phyloP scores from a whole-genome alignment of 2,329 filamentous ascomycete genomes.

The Aschersonia sp. region DNA sequence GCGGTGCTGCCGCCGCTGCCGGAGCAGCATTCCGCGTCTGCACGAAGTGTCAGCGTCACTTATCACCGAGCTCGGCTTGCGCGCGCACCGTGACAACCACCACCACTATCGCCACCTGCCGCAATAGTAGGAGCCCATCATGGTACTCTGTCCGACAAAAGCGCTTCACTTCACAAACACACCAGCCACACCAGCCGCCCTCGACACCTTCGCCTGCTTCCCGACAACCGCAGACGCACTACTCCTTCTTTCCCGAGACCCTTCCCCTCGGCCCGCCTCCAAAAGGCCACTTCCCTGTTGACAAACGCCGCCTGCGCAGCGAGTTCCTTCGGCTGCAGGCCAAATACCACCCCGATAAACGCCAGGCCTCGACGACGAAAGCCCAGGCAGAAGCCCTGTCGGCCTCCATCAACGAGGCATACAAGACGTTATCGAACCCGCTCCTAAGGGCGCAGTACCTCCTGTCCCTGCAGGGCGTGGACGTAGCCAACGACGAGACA shows the following conservation, averaged over 20 bases:
- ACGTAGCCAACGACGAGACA: slow-evolving; percentile 67
- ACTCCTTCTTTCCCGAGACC: slow-evolving; percentile 75
- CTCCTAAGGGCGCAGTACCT: slow-evolving; percentile 80
- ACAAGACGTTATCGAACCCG: slow-evolving; percentile 68
- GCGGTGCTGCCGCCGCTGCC: too few species aligned
- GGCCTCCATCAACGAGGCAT: slow-evolving; percentile 79
- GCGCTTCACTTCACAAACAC: too few species aligned
- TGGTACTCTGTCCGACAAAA: too few species aligned
- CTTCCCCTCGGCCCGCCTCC: slow-evolving; percentile 70
- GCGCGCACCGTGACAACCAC: too few species aligned
- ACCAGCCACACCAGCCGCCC: too few species aligned
- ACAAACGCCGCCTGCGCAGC: slow-evolving; percentile 53
- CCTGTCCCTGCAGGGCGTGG: slow-evolving; percentile 56
- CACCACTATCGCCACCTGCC: too few species aligned
- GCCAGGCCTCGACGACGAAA: slow-evolving; percentile 34
- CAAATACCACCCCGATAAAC: slow-evolving; percentile 58
- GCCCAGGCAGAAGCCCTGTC: slow-evolving; percentile 60
- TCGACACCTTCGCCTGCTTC: too few species aligned
- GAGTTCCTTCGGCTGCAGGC: slow-evolving; percentile 83
- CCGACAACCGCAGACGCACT: slow-evolving; percentile 40
- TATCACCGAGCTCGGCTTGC: too few species aligned
- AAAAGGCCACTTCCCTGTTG: slow-evolving; percentile 56
- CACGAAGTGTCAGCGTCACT: too few species aligned
- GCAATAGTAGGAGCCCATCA: too few species aligned
- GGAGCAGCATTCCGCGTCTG: too few species aligned